These are phyloP conservation scores for Vigna unguiculata DNA, from an alignment of 306 rosid species.

Conservation along the genomic window DNA sequence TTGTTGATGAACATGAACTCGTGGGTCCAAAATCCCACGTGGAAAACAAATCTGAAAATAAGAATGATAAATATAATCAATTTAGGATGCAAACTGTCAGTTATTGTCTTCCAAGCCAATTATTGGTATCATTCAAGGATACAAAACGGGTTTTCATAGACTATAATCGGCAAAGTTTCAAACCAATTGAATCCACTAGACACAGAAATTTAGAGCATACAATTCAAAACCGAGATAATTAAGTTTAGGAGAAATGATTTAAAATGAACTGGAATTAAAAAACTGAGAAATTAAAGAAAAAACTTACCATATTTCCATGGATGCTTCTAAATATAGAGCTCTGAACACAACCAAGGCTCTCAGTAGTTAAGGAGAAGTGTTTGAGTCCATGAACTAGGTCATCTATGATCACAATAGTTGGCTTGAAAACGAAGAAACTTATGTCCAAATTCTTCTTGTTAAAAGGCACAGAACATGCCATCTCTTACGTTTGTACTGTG, in stretches of 20 bases:
- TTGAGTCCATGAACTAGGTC: slow-evolving; percentile 68
- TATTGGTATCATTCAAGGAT: neutral
- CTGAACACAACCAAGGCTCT: slow-evolving; percentile 79
- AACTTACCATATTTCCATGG: slow-evolving; percentile 80
- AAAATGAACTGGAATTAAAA: neutral
- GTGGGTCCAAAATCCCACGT: slow-evolving; percentile 25
- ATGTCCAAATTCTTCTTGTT: slow-evolving; percentile 60
- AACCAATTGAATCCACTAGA: slow-evolving; percentile 17
- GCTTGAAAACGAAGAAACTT: slow-evolving; percentile 75
- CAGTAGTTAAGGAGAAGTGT: slow-evolving; percentile 63
- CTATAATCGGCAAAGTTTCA: slow-evolving; percentile 28
- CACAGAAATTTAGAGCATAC: neutral
- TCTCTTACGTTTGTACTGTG: slow-evolving; percentile 12
- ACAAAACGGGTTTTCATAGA: slow-evolving; percentile 1
- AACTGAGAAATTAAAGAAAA: neutral
- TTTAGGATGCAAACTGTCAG: slow-evolving; percentile 13
- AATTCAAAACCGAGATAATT: neutral
- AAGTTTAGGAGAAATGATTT: neutral
- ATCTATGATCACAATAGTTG: slow-evolving; percentile 68
- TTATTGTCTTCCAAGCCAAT: slow-evolving; percentile 5
- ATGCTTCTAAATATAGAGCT: slow-evolving; percentile 81
- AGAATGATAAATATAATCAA: slow-evolving; percentile 4
- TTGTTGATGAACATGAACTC: slow-evolving; percentile 32
- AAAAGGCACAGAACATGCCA: slow-evolving; percentile 79
- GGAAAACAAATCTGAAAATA: slow-evolving; percentile 35